Evolutionary conservation across 139 green algal genomes (phyloP).

Genomic region (Penium margaritaceum): DNA sequence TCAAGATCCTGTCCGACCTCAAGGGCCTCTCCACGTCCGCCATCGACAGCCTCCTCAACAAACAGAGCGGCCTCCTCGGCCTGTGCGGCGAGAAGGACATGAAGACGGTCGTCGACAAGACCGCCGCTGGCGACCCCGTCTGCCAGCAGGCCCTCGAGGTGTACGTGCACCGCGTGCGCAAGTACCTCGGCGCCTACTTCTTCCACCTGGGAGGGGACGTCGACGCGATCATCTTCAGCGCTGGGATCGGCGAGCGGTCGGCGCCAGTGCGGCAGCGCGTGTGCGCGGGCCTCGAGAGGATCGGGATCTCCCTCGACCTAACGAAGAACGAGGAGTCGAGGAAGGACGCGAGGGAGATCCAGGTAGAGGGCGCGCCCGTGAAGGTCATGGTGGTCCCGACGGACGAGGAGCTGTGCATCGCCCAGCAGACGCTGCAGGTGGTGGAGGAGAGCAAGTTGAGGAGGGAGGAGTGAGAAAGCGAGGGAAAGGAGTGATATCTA

Average conservation of each 20-base stretch:
- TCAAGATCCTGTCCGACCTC: constrained; percentile 46
- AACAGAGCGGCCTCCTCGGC: constrained; percentile 62
- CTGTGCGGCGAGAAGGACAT: constrained; percentile 57
- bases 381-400: constrained; percentile 78
- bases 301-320: constrained; percentile 64
- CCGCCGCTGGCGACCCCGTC: constrained; percentile 46
- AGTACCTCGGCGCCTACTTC: constrained; percentile 79
- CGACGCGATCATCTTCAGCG: constrained; percentile 80
- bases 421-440: constrained; percentile 56
- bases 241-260: constrained; percentile 69
- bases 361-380: constrained; percentile 25
- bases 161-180: constrained; percentile 68
- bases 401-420: constrained; percentile 82
- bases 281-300: constrained; percentile 54
- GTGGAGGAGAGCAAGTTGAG: neutral
- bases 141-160: constrained; percentile 66
- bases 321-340: constrained; percentile 57
- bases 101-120: constrained; percentile 54
- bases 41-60: constrained; percentile 74
- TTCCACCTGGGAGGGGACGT: constrained; percentile 62
- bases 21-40: constrained; percentile 41
- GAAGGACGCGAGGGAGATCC: constrained; percentile 53
- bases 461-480: too few species aligned
- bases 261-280: constrained; percentile 50
- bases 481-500: too few species aligned